Evolutionary conservation across 169 alveolate species (phyloP).

Genomic region (Plasmodium blacklocki): DNA sequence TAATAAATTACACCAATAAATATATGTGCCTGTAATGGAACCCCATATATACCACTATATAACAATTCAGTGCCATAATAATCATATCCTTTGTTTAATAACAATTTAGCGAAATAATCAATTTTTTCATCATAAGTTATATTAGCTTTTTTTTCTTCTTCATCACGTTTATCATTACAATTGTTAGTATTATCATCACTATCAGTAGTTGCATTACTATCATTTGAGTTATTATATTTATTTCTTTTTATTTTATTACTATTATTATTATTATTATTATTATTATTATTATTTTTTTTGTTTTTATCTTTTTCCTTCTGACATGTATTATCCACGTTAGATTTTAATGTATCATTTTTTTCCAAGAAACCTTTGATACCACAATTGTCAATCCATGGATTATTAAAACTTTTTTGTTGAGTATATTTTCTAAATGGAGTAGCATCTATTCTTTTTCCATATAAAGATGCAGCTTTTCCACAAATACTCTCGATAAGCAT

Average conservation of each 20-base stretch:
- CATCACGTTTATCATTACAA: not conserved
- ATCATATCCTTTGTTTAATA: constrained; percentile 89
- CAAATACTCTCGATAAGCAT: constrained; percentile 99
- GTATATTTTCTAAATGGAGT: constrained; percentile 91
- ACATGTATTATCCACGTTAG: not conserved
- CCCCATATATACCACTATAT: constrained; percentile 98
- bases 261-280: constrained; percentile 77
- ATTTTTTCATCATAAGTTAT: constrained; percentile 69
- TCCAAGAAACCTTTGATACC: constrained; percentile 84
- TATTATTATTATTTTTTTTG: constrained; percentile 71
- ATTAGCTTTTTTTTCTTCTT: not conserved
- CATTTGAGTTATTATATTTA: not conserved
- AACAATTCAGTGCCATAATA: constrained; percentile 98
- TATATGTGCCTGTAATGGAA: constrained; percentile 97
- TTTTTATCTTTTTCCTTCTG: constrained; percentile 76
- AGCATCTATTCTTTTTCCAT: constrained; percentile 96
- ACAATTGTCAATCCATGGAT: constrained; percentile 87
- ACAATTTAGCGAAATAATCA: constrained; percentile 73
- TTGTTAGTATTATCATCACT: not conserved
- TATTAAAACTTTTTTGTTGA: constrained; percentile 80
- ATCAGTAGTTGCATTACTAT: not conserved
- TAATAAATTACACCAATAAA: constrained; percentile 99
- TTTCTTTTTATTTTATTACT: constrained; percentile 64
- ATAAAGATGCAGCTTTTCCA: constrained; percentile 98
- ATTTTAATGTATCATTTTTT: not conserved